A percentile compares a stretch with the other conserved stretches of the same genome.
Evolutionary conservation across 345 rosid species (phyloP).

Genomic region (Populus tremula): DNA sequence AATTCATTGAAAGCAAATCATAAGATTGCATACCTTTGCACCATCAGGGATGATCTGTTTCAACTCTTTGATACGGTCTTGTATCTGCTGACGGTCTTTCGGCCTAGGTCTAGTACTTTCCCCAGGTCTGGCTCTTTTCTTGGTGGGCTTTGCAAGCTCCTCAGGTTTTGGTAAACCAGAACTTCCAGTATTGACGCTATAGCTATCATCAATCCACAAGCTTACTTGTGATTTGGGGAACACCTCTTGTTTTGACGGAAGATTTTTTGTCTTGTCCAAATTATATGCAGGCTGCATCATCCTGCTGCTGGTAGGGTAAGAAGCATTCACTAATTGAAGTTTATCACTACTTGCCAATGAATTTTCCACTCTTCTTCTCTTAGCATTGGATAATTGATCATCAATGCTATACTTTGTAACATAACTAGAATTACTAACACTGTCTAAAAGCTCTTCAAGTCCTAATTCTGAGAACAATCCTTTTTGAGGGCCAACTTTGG

Average conservation of each 20-base stretch:
- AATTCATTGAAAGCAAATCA: constrained; percentile 7
- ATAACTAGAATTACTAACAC: constrained; percentile 34
- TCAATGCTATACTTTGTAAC: constrained; percentile 31
- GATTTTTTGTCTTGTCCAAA: constrained; percentile 24
- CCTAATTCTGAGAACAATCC: constrained; percentile 83
- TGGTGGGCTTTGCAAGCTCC: constrained; percentile 45
- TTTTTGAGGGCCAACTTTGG: constrained; percentile 35
- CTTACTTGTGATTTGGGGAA: constrained; percentile 50
- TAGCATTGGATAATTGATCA: constrained; percentile 40
- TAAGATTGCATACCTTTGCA: constrained; percentile 55
- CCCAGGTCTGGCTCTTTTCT: constrained; percentile 79
- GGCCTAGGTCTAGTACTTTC: constrained; percentile 89
- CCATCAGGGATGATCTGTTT: constrained; percentile 82
- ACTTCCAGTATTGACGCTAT: constrained; percentile 51
- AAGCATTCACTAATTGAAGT: constrained; percentile 22
- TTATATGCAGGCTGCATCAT: constrained; percentile 22
- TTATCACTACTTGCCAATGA: constrained; percentile 31
- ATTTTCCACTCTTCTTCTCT: constrained; percentile 49
- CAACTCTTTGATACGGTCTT: constrained; percentile 87
- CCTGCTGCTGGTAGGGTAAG: constrained; percentile 36
- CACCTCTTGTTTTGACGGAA: constrained; percentile 24
- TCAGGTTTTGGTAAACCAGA: constrained; percentile 33
- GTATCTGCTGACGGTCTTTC: constrained; percentile 92
- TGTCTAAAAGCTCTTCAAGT: constrained; percentile 52
- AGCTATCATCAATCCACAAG: constrained; percentile 74